Percentiles rank a stretch among this genome's conserved stretches.
phyloP scores from a whole-genome alignment of 164 flowering plant genomes.

The Hamamelis virginiana region DNA sequence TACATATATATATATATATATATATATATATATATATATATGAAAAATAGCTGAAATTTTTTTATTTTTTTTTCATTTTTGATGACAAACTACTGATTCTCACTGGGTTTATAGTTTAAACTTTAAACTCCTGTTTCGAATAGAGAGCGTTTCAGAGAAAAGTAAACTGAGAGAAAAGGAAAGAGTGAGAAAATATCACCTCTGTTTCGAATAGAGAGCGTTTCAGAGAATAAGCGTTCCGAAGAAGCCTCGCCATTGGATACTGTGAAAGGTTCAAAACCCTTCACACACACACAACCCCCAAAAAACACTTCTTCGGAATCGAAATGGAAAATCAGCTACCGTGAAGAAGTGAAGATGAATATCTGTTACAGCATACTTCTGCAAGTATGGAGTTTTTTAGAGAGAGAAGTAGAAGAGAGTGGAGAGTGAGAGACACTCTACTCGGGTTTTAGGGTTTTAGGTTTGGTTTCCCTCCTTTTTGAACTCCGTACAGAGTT shows the following conservation, averaged over 20 bases:
- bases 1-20: no score
- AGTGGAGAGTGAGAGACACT: background rate
- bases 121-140: constrained; percentile 36
- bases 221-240: constrained; percentile 33
- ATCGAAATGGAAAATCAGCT: background rate
- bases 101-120: background rate
- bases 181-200: constrained; percentile 26
- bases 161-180: background rate
- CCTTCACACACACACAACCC: background rate
- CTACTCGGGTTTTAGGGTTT: constrained; percentile 18
- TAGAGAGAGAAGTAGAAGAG: background rate
- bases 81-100: no score
- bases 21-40: no score
- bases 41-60: no score
- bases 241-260: constrained; percentile 68
- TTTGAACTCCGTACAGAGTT: constrained; percentile 4
- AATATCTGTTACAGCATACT: background rate
- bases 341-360: background rate
- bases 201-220: constrained; percentile 35
- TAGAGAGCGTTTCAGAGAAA: constrained; percentile 30
- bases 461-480: constrained; percentile 23
- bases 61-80: no score
- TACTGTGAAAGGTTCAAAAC: background rate
- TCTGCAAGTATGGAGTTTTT: background rate
- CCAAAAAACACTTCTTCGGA: background rate